Base-by-base conservation (phyloP, 179 eudicot genomes). In the Actinidia chinensis region DNA sequence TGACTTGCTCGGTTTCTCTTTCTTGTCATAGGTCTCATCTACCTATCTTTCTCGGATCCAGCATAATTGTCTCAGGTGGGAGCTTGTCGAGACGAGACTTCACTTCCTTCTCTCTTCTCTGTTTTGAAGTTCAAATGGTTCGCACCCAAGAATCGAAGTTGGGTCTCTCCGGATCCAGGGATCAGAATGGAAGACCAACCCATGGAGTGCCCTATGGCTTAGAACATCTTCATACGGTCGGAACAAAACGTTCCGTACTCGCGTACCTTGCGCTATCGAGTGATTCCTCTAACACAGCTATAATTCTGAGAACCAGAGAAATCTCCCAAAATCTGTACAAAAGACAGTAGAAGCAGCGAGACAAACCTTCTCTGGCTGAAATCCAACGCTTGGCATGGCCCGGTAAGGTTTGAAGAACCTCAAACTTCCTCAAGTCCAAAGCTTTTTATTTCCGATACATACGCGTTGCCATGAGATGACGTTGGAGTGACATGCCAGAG, bases 81-180 rank as follows among this genome's bases (percentile, higher is more conserved):
- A 95, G 97, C 76, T 95, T 95, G 43, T 95, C 97, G 51, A 95
- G 85, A 55, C 93, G 91, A 68, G 91, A 79, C 15, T 83, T 87
- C 17, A 95, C 84, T 82, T 95, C 99, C 87, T 93, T 95, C 82
- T 95, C 99, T 60, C 90, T 87, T 63, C 99, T 79, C 81, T 93
- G 97, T 69, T 90, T 93, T 2, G 93, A 59, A 9, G 97, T 95
- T 95, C 99, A 65, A 82, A 93, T 98, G 99, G 67, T 95, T 93
- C 7, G 99, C 99, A 95, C 98, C 92, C 91, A 93, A 14, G 95
- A 81, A 80, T 95, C 99, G 20, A 90, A 95, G 78, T 95, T 95
- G 46, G 99, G 97, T 74, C n/a, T 95, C 98, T 17, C 97, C 99
- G 3, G 97, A 89, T 42, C 99, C 99, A 0, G 98, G 98, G 54